Conservation (phyloP, 108 stramenopile species). For the Poteriospumella lacustris region DNA sequence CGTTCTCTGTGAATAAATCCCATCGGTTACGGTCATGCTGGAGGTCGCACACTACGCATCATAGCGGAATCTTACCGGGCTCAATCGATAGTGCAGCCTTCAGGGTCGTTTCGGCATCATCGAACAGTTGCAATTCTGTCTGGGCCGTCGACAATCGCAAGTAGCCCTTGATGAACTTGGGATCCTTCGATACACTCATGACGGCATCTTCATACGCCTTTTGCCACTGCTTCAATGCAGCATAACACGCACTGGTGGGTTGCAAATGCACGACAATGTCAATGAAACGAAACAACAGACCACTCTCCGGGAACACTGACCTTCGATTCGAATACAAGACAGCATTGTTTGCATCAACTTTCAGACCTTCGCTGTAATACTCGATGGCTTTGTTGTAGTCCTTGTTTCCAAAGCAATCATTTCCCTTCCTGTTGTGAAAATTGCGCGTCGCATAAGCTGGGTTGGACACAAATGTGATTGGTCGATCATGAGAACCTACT, state of each 20-base stretch:
- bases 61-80: neutral
- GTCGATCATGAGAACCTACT: too few relatives aligned
- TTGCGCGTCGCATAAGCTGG: too few relatives aligned
- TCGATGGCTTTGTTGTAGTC: constrained; percentile 20
- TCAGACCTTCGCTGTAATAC: neutral
- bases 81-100: constrained; percentile 11
- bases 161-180: constrained; percentile 23
- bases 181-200: constrained; percentile 10
- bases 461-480: too few relatives aligned
- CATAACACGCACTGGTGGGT: constrained; percentile 16
- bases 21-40: neutral
- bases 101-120: constrained; percentile 21
- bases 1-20: constrained; percentile 16
- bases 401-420: constrained; percentile 23
- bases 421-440: too few relatives aligned
- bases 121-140: neutral
- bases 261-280: neutral
- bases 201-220: constrained; percentile 10
- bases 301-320: neutral
- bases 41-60: neutral
- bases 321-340: constrained; percentile 29
- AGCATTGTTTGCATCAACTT: constrained; percentile 3
- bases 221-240: neutral
- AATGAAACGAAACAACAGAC: neutral
- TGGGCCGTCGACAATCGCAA: constrained; percentile 3